A percentile compares a stretch with the other conserved stretches of the same genome.
Evolutionary conservation across 2,329 filamentous ascomycete species (phyloP).

Genomic region (Fusarium camptoceras): DNA sequence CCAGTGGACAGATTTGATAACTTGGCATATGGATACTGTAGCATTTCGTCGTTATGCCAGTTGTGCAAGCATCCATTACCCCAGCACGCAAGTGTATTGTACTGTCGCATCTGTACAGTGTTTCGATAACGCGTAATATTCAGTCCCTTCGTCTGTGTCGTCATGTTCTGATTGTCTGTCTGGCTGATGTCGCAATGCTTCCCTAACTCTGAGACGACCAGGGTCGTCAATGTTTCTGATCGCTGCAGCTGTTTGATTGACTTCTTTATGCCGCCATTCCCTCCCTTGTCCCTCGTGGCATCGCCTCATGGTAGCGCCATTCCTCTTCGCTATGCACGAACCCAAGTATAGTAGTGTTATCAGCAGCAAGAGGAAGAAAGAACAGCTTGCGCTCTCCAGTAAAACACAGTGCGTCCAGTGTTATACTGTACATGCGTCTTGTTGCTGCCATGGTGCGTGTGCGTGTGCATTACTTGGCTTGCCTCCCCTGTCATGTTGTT

Average conservation of each 20-base stretch:
- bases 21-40: constrained; percentile 4
- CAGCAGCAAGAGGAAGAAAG: constrained; percentile 11
- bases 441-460: constrained; percentile 23
- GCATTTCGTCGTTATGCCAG: constrained; percentile 6
- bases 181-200: constrained; percentile 33
- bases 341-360: neutral
- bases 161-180: constrained; percentile 34
- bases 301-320: constrained; percentile 47
- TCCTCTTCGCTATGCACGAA: constrained; percentile 26
- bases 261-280: constrained; percentile 37
- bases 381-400: neutral
- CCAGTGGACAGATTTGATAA: constrained; percentile 15
- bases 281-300: constrained; percentile 38
- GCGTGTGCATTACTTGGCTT: constrained; percentile 21
- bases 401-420: constrained; percentile 27
- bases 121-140: constrained; percentile 31
- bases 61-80: constrained; percentile 17
- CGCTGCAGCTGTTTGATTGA: constrained; percentile 36
- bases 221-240: constrained; percentile 35
- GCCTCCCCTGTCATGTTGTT: constrained; percentile 14
- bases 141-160: constrained; percentile 14
- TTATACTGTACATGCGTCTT: constrained; percentile 20
- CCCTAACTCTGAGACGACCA: constrained; percentile 40
- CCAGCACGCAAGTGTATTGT: neutral
- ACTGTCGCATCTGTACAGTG: constrained; percentile 6